Conservation (phyloP, 257 asterid species). For the Perilla frutescens region DNA sequence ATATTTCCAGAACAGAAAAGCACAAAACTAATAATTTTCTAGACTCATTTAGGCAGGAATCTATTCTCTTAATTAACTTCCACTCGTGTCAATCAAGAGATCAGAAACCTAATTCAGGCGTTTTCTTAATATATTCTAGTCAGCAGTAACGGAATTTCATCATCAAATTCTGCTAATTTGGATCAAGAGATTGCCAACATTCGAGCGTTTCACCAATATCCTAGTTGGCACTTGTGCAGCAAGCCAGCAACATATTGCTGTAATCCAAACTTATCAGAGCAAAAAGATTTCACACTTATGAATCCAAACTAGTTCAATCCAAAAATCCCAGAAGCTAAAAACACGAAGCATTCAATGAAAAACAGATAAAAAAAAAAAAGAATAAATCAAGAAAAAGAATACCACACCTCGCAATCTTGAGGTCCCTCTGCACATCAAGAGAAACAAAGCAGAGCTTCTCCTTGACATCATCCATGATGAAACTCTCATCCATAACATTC, state of each 20-base stretch:
- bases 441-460: conserved; percentile 96
- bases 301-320: not conserved
- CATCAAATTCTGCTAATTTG: not conserved
- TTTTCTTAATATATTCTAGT: not conserved
- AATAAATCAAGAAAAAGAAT: not conserved
- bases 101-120: not conserved
- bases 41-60: not conserved
- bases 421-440: conserved; percentile 77
- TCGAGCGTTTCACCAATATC: not conserved
- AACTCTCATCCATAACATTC: conserved; percentile 96
- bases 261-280: not conserved
- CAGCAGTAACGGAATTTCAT: not conserved
- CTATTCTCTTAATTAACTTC: not conserved
- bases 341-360: not conserved
- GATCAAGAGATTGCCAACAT: not conserved
- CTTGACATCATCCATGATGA: conserved; percentile 91
- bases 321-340: not conserved
- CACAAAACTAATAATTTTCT: not conserved
- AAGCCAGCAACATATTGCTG: too few species aligned
- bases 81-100: not conserved
- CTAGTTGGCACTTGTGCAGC: not conserved
- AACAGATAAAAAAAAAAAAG: not conserved
- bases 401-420: conserved; percentile 57
- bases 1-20: too few species aligned
- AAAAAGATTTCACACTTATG: not conserved